Conservation (phyloP, 495 filamentous ascomycete species). For the Aspergillus incahuasiensis region DNA sequence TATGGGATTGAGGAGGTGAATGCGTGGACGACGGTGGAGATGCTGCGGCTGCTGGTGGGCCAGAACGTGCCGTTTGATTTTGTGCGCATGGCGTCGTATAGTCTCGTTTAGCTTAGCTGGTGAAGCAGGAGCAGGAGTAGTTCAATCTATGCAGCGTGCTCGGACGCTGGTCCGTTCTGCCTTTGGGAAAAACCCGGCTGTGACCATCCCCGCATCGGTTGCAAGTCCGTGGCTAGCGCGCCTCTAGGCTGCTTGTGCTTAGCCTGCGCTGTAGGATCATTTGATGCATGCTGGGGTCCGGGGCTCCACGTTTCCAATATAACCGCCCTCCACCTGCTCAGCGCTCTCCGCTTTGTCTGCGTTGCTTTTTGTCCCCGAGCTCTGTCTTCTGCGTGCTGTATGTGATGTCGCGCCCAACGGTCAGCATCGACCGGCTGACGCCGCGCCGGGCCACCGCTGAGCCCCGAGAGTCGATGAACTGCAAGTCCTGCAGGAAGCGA, state of each 20-base stretch:
- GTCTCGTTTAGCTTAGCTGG: constrained; percentile 47
- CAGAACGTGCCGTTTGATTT: constrained; percentile 87
- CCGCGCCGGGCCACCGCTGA: constrained; percentile 67
- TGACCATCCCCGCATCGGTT: constrained; percentile 17
- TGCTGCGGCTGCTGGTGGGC: constrained; percentile 68
- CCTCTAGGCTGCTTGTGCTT: constrained; percentile 15
- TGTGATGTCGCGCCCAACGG: constrained; percentile 55
- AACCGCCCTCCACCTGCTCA: neutral
- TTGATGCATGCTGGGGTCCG: neutral
- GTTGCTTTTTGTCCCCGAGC: neutral
- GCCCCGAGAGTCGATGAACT: constrained; percentile 87
- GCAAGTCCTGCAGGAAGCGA: constrained; percentile 85
- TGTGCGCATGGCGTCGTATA: constrained; percentile 67
- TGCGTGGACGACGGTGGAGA: constrained; percentile 79
- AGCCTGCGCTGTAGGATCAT: neutral
- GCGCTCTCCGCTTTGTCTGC: neutral
- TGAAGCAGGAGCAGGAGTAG: no score
- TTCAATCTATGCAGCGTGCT: neutral
- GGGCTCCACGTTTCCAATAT: constrained; percentile 25
- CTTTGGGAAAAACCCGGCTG: constrained; percentile 19
- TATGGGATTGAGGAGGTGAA: constrained; percentile 75
- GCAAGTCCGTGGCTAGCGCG: constrained; percentile 7
- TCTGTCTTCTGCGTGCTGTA: no score
- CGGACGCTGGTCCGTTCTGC: constrained; percentile 19
- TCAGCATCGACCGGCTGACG: constrained; percentile 79